Base-by-base conservation (phyloP, 1,284 basidiomycete genomes). In the Pterulicium gracile region DNA sequence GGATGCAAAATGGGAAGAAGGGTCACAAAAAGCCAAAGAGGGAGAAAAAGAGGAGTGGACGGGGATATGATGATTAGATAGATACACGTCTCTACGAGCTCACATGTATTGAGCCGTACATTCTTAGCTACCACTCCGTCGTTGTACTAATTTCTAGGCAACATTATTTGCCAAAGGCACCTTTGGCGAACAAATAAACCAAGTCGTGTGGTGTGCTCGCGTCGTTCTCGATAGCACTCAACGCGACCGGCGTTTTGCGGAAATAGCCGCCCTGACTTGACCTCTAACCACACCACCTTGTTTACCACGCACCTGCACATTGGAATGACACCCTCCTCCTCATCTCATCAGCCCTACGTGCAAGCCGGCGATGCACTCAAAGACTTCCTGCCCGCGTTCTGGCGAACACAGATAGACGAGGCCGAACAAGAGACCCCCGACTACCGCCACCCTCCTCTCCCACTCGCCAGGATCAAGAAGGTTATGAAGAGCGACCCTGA, bases 401-500 rank as follows among this genome's bases (percentile, higher is more conserved):
- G 88, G 88, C 84, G 87, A 57, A 68, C 85, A 24, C 87, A 89
- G 55, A 73, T 91, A 45, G 78, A 85, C 59, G 69, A 77, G 3
- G 87, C 87, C 0, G 88, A 91, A 60, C 75, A 82, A 55, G 84
- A 88, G 57, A 84, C 79, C 0, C 84, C 85, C 24, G 88, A 91
- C 61, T 89, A 88, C 55, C 73, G 87, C 49, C 88, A 90, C 57
- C 88, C 88, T 0, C 81, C 85, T 3, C 68, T 92, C n/a, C 88
- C 89, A 3, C 67, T 96, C 24, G 92, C 92, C 13, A 72, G 92
- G 58, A 95, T 96, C 56, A 96, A 96, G 71, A 95, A 96, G 63
- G 93, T 96, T 52, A 96, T 96, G 89, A 96, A 96, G 73, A 92
- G 85, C 61, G 92, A 96, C 69, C 91, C 91, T 18, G 91, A 95